phyloP scores from a whole-genome alignment of 208 protist species.

The Acanthamoeba royreba region DNA sequence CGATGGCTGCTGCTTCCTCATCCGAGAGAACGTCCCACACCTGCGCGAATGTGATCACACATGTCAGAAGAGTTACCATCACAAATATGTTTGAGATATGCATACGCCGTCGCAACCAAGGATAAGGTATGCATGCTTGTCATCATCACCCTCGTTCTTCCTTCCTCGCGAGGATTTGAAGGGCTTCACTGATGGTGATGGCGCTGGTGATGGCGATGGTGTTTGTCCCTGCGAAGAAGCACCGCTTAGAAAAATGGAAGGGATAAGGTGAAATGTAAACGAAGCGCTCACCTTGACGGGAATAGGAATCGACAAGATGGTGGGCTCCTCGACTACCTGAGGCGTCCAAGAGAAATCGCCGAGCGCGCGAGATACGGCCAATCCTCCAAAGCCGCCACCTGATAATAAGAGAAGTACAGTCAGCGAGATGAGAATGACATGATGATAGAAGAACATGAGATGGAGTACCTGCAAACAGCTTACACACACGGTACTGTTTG shows the following conservation, averaged over 20 bases:
- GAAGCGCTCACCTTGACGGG: background rate
- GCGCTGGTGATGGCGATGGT: background rate
- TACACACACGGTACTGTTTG: slow-evolving; percentile 22
- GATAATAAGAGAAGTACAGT: background rate
- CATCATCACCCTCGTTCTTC: background rate
- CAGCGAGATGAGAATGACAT: background rate
- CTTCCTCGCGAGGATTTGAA: background rate
- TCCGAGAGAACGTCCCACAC: slow-evolving; percentile 41
- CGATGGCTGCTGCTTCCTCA: background rate
- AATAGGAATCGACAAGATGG: background rate
- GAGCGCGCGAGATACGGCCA: background rate
- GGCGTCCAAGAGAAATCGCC: slow-evolving; percentile 27
- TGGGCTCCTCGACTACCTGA: background rate
- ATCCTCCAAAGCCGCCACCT: background rate
- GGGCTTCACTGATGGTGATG: background rate
- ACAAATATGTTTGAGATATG: background rate
- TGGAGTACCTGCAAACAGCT: background rate
- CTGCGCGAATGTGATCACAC: background rate
- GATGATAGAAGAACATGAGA: background rate
- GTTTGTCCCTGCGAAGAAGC: background rate
- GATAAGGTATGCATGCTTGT: background rate
- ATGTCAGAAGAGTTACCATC: background rate
- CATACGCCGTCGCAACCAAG: background rate
- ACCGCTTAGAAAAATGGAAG: background rate
- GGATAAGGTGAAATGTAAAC: background rate